A percentile compares a stretch with the other conserved stretches of the same genome.
Evolutionary conservation across 345 rosid genomes (phyloP).

Genomic region (Cardamine chenopodiifolia): DNA sequence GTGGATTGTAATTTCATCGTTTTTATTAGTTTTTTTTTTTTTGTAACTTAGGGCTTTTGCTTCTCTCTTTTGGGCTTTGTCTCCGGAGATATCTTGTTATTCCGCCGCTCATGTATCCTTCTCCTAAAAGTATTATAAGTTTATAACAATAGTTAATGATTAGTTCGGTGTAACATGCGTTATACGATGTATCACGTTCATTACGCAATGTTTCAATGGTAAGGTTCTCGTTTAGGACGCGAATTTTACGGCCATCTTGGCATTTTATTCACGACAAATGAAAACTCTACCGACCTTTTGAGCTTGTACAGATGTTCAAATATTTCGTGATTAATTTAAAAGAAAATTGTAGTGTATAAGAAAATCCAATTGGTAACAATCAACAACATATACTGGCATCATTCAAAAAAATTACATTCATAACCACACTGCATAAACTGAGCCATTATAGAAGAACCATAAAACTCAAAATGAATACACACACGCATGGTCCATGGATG

Average conservation of each 20-base stretch:
- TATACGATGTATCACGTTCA: background rate
- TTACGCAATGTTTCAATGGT: background rate
- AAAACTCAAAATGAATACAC: constrained; percentile 23
- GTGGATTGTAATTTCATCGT: too few species aligned
- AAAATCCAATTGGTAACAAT: constrained; percentile 11
- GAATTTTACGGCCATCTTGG: too few species aligned
- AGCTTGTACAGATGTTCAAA: constrained; percentile 1
- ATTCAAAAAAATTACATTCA: background rate
- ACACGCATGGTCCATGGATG: constrained; percentile 22
- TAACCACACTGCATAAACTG: background rate
- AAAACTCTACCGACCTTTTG: background rate
- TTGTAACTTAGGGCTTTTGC: too few species aligned
- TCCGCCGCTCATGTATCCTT: too few species aligned
- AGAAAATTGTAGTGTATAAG: background rate
- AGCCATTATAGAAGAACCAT: constrained; percentile 16
- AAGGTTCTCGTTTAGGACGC: constrained; percentile 6
- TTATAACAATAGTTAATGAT: too few species aligned
- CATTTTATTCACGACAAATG: background rate
- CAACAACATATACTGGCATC: constrained; percentile 7
- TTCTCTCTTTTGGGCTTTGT: too few species aligned
- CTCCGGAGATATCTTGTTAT: too few species aligned
- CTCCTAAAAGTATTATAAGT: background rate
- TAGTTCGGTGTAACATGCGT: background rate
- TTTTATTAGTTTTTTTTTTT: too few species aligned
- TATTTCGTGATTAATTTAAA: background rate